Evolutionary conservation across 306 rosid genomes (phyloP).

Genomic region (Canavalia gladiata): DNA sequence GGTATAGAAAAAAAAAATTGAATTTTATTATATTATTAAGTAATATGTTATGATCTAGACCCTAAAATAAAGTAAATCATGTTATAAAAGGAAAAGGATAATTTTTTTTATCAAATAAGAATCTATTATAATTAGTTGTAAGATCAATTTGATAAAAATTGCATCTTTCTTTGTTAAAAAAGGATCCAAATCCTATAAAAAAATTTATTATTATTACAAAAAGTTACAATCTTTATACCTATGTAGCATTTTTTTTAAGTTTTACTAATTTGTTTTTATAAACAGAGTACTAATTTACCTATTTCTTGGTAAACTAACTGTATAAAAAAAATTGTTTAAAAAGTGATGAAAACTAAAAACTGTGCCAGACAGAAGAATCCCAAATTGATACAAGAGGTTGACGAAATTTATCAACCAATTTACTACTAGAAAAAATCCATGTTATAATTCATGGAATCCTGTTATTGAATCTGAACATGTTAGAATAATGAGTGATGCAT

Average conservation of each 20-base stretch:
- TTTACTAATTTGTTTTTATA: constrained; percentile 14
- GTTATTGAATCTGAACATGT: constrained; percentile 30
- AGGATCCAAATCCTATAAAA: neutral
- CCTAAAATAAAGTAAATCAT: no score
- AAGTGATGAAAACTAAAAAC: neutral
- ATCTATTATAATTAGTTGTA: neutral
- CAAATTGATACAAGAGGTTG: constrained; percentile 1
- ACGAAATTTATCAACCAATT: constrained; percentile 25
- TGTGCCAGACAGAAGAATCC: constrained; percentile 5
- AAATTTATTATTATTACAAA: neutral
- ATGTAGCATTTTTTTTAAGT: neutral
- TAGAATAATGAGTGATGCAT: constrained; percentile 39
- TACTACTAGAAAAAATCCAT: constrained; percentile 2
- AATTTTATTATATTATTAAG: no score
- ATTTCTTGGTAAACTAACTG: neutral
- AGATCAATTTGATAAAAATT: no score
- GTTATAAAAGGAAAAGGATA: no score
- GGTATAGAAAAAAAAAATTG: no score
- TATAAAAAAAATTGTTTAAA: no score
- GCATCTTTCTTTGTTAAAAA: no score
- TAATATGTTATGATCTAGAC: no score
- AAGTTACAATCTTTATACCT: neutral
- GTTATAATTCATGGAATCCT: constrained; percentile 32
- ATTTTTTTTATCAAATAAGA: no score
- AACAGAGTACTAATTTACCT: neutral